Base-by-base conservation (phyloP, 2,329 filamentous ascomycete species). In the Verticillium isaacii region DNA sequence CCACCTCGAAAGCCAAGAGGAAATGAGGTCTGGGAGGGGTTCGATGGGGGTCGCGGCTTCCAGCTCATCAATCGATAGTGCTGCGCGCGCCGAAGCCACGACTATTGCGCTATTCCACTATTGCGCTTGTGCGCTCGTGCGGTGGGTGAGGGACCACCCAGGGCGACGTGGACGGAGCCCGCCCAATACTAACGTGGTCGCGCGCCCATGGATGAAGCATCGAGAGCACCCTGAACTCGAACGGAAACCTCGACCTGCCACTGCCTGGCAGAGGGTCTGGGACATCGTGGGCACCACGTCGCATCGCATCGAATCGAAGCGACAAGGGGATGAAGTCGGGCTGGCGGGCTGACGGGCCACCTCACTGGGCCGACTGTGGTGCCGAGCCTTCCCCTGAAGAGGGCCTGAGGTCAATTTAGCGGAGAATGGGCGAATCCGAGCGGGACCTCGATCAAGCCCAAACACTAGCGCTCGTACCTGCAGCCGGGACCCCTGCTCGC, bases 401-500 rank as follows among this genome's bases (percentile, higher is more conserved):
- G 32, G 56, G 15, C 56, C 34, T 58, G 32, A 37, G 25, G 29
- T 32, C 54, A 32, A 19, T 50, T 50, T 50, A 50, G 19, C 19
- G 45, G 45, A 25, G 19, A 50, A 50, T 50, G 45, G 19, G 41
- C 32, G 32, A 34, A 36, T 37, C 34, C 9, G 32, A 39, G 32
- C 19, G 54, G 29, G 59, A 15, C 59, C 25, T 59, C 19, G 60
- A 41, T 59, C 57, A 66, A 62, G 60, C 56, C 52, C 63, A 66
- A 66, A 66, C 65, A 66, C 65, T 66, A 66, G 65, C 59, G 63
- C 64, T 64, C 59, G 65, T 60, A 65, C 65, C 45, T 56, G 54
- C 54, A 56, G 32, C 54, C 54, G 17, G 32, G 25, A 56, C 54
- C 54, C 32, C 14, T 56, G 45, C n/a, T 50, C n/a, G 45, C 23